Conservation (phyloP, 306 rosid species). For the Lathyrus tuberosus region DNA sequence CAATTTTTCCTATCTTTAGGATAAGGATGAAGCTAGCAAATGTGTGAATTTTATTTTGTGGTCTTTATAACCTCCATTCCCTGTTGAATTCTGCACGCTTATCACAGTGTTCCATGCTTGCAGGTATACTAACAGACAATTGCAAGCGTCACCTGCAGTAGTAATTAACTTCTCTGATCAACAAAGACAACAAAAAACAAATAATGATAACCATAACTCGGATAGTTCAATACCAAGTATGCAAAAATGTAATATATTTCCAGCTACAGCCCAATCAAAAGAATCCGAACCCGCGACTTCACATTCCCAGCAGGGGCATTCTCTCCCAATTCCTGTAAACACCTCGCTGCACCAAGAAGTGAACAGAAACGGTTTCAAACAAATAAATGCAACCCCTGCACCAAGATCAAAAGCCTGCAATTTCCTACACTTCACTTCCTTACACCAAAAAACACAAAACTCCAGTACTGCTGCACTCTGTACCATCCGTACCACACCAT, state of each 20-base stretch:
- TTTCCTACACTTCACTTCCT: too few species aligned
- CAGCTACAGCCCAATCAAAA: slow-evolving; percentile 62
- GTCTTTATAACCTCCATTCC: neutral
- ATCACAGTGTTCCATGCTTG: slow-evolving; percentile 44
- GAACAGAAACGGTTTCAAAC: too few species aligned
- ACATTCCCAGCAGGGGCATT: slow-evolving; percentile 52
- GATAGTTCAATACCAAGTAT: slow-evolving; percentile 53
- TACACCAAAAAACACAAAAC: too few species aligned
- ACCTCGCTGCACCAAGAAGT: too few species aligned
- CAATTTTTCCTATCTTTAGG: slow-evolving; percentile 1
- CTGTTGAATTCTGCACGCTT: slow-evolving; percentile 14
- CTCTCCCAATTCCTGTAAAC: slow-evolving; percentile 69
- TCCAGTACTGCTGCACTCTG: too few species aligned
- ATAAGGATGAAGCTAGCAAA: neutral
- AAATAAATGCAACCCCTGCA: too few species aligned
- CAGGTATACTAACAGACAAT: slow-evolving; percentile 77
- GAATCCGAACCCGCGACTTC: slow-evolving; percentile 62
- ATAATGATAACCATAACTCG: slow-evolving; percentile 53
- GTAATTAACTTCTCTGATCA: slow-evolving; percentile 44
- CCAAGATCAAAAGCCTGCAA: too few species aligned
- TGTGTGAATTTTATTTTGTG: slow-evolving; percentile 24
- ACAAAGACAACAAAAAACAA: slow-evolving; percentile 53
- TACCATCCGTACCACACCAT: too few species aligned
- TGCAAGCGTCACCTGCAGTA: slow-evolving; percentile 50
- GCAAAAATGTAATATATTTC: slow-evolving; percentile 51